These are phyloP conservation scores for Vicia villosa DNA, from an alignment of 306 rosid genomes.

Conservation along the genomic window DNA sequence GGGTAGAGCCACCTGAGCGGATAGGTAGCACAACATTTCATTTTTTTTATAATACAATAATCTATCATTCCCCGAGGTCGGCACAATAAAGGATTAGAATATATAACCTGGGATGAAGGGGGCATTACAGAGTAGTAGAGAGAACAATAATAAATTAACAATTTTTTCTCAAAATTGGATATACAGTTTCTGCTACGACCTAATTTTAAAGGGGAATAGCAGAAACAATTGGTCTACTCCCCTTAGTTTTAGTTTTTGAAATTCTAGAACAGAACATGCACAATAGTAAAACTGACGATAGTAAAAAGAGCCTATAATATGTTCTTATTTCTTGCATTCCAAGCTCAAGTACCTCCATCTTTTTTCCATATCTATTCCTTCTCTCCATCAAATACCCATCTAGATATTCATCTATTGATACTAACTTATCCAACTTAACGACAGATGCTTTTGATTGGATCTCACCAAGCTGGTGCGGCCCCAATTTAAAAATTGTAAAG, in stretches of 20 bases:
- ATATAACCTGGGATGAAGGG: conserved; percentile 21
- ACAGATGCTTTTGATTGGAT: conserved; percentile 43
- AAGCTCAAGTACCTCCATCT: conserved; percentile 91
- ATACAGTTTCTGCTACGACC: conserved; percentile 41
- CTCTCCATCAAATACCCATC: conserved; percentile 94
- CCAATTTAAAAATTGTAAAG: conserved; percentile 82
- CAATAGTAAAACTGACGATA: conserved; percentile 80
- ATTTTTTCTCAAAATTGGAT: conserved; percentile 42
- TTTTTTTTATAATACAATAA: conserved; percentile 11
- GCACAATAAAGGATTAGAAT: conserved; percentile 42
- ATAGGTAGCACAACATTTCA: background rate
- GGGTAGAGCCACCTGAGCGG: no score
- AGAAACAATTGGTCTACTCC: conserved; percentile 73
- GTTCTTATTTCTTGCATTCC: conserved; percentile 99
- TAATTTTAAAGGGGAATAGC: conserved; percentile 61
- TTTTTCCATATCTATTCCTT: conserved; percentile 91
- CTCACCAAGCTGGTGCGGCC: conserved; percentile 57
- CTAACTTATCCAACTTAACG: conserved; percentile 62
- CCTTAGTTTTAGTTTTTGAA: conserved; percentile 81
- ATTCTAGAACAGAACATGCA: conserved; percentile 99
- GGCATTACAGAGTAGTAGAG: conserved; percentile 26
- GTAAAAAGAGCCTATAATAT: conserved; percentile 90
- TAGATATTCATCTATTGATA: conserved; percentile 91
- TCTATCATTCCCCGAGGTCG: background rate
- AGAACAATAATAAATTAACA: conserved; percentile 32